Percentiles rank a stretch among this genome's conserved stretches.
phyloP scores from a whole-genome alignment of 2,329 filamentous ascomycete genomes.

The Fusarium dimerum region DNA sequence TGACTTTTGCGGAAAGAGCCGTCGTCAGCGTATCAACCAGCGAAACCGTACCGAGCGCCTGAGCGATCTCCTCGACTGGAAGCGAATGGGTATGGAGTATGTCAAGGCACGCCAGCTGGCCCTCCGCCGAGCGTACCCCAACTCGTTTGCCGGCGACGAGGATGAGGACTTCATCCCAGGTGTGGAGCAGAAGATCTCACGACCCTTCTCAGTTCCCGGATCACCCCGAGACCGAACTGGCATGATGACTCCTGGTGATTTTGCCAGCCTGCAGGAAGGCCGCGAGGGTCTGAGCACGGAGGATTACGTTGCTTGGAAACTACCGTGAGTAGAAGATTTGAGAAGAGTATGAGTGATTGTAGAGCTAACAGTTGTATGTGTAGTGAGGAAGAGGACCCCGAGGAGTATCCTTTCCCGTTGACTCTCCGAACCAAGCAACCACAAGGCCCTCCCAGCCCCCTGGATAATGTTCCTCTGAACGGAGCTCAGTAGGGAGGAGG shows the following conservation, averaged over 20 bases:
- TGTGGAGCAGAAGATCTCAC: conserved; percentile 91
- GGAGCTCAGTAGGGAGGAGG: conserved; percentile 22
- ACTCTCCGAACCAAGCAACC: conserved; percentile 57
- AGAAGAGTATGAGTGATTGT: background rate
- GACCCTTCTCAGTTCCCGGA: conserved; percentile 90
- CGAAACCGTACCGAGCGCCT: conserved; percentile 93
- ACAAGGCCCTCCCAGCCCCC: conserved; percentile 21
- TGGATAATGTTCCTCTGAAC: conserved; percentile 27
- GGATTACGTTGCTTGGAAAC: conserved; percentile 97
- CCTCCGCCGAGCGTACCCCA: conserved; percentile 85
- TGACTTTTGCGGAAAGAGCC: conserved; percentile 90
- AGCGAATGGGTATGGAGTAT: conserved; percentile 99
- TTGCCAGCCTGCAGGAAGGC: conserved; percentile 93
- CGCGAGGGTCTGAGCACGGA: conserved; percentile 92
- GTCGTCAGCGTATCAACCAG: conserved; percentile 97
- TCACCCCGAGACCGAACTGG: conserved; percentile 87
- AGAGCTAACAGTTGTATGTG: conserved; percentile 18
- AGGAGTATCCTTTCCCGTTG: conserved; percentile 63
- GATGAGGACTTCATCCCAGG: conserved; percentile 89
- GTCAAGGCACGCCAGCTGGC: conserved; percentile 96
- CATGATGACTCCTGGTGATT: conserved; percentile 99
- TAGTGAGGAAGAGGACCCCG: conserved; percentile 91
- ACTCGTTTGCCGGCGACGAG: conserved; percentile 77
- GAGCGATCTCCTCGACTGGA: conserved; percentile 96
- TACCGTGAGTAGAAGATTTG: conserved; percentile 72